phyloP scores from a whole-genome alignment of 352 stramenopile species.

The Globisporangium nunn region DNA sequence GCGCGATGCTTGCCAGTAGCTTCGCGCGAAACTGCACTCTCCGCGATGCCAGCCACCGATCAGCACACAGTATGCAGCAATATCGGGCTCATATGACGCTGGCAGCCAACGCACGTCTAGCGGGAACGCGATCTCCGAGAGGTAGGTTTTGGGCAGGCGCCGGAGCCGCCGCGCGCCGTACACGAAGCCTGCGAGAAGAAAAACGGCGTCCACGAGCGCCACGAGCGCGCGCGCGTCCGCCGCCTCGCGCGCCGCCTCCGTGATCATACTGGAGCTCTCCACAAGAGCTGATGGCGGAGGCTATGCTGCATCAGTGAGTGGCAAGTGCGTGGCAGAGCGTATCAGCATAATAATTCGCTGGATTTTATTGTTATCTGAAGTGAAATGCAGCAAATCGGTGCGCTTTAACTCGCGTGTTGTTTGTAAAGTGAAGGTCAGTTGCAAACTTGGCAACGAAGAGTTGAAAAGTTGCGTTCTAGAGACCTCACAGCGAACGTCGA shows the following conservation, averaged over 20 bases:
- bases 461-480: too few species aligned
- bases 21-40: slow-evolving; percentile 51
- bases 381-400: neutral
- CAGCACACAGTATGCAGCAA: too few species aligned
- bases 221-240: slow-evolving; percentile 8
- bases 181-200: slow-evolving; percentile 40
- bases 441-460: too few species aligned
- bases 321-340: neutral
- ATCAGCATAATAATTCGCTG: neutral
- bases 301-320: neutral
- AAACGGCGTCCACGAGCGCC: slow-evolving; percentile 25
- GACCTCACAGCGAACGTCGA: neutral
- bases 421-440: too few species aligned
- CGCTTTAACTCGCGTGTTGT: too few species aligned
- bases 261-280: neutral
- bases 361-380: neutral
- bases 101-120: slow-evolving; percentile 38
- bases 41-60: too few species aligned
- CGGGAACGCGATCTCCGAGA: slow-evolving; percentile 71
- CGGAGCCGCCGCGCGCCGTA: slow-evolving; percentile 47
- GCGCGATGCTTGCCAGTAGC: slow-evolving; percentile 31
- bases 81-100: too few species aligned
- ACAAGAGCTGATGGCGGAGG: neutral
- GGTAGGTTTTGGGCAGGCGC: slow-evolving; percentile 61
- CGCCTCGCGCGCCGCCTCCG: slow-evolving; percentile 6